Conservation (phyloP, 192 early-diverging fungal genomes). For the Coemansia sp. region DNA sequence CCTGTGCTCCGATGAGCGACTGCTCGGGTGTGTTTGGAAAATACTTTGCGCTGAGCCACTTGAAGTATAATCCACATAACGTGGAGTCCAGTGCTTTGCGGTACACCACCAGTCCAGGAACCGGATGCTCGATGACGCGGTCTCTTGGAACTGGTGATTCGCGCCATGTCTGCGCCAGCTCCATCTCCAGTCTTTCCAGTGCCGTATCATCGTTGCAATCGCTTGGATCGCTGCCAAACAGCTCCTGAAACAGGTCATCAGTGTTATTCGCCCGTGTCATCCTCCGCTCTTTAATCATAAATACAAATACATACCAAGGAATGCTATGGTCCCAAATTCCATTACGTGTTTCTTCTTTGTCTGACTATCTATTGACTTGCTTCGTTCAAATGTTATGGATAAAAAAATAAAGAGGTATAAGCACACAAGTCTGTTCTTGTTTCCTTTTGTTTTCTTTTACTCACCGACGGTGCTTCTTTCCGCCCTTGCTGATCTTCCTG, state of each 20-base stretch:
- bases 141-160: not conserved
- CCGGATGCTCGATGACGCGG: constrained; percentile 10
- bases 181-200: not conserved
- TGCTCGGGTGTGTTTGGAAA: constrained; percentile 25
- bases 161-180: not conserved
- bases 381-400: not conserved
- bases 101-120: constrained; percentile 19
- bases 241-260: constrained; percentile 12
- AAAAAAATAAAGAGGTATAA: too few relatives aligned
- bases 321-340: too few relatives aligned
- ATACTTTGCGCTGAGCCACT: constrained; percentile 36
- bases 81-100: constrained; percentile 2
- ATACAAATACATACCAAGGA: too few relatives aligned
- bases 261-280: not conserved
- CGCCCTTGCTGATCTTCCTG: constrained; percentile 36
- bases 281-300: too few relatives aligned
- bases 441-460: too few relatives aligned
- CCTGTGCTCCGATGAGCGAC: too few relatives aligned
- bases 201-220: not conserved
- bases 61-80: constrained; percentile 17
- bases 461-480: not conserved
- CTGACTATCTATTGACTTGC: not conserved
- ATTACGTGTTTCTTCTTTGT: too few relatives aligned
- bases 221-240: constrained; percentile 17
- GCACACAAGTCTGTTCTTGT: too few relatives aligned